A percentile compares a stretch with the other conserved stretches of the same genome.
These are phyloP conservation scores for Viola pubescens DNA, from an alignment of 441 rosid genomes.

Conservation along the genomic window DNA sequence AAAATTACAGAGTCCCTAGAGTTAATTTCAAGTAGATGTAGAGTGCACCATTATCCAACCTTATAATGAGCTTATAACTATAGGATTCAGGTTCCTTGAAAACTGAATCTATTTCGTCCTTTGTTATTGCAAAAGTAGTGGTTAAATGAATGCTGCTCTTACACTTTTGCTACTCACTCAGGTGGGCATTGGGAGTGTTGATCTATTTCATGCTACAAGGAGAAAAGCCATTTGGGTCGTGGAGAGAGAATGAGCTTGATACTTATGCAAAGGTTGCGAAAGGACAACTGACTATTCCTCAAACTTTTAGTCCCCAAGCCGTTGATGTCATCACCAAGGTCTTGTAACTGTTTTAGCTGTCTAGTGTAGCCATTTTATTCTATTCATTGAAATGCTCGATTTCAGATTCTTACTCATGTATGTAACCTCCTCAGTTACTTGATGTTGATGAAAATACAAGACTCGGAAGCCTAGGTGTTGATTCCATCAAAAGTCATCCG, in stretches of 20 bases:
- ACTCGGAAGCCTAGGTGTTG: conserved; percentile 58
- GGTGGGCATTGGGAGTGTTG: conserved; percentile 95
- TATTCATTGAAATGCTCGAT: not conserved
- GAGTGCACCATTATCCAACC: not conserved
- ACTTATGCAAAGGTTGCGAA: conserved; percentile 68
- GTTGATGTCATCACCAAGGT: conserved; percentile 81
- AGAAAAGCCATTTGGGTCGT: conserved; percentile 87
- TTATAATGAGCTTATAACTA: not conserved
- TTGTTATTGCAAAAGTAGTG: not conserved
- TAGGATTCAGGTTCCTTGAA: not conserved
- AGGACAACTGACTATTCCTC: conserved; percentile 58
- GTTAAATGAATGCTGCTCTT: not conserved
- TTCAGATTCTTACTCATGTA: not conserved
- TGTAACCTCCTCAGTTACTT: conserved; percentile 49
- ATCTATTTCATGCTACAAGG: conserved; percentile 71
- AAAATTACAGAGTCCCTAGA: not conserved
- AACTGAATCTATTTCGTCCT: not conserved
- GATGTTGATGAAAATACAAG: conserved; percentile 62
- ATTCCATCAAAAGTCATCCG: conserved; percentile 58
- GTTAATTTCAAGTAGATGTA: not conserved
- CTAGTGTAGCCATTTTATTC: not conserved
- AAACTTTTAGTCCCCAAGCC: conserved; percentile 52
- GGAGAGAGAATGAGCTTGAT: conserved; percentile 82
- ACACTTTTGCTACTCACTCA: conserved; percentile 20
- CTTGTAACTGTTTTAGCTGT: conserved; percentile 8